Evolutionary conservation across 2,329 filamentous ascomycete genomes (phyloP).

Genomic region (Dactylonectria macrodidyma): DNA sequence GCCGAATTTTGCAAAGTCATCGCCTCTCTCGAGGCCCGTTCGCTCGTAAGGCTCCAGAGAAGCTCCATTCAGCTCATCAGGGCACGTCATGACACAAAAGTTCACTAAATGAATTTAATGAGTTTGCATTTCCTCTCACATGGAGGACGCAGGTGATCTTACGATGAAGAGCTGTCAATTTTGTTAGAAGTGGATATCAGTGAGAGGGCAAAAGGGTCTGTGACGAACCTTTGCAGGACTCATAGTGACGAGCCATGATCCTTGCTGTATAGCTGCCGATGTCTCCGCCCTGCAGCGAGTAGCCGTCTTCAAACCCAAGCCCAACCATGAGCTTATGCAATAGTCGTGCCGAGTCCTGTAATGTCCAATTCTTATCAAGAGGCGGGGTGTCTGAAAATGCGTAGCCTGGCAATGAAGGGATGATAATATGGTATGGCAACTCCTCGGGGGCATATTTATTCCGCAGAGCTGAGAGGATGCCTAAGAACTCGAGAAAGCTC

Average conservation of each 20-base stretch:
- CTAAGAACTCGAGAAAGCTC: slow-evolving; percentile 17
- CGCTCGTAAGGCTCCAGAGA: too few species aligned
- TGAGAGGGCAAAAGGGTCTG: too few species aligned
- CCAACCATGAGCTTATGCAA: slow-evolving; percentile 67
- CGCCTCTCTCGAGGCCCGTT: too few species aligned
- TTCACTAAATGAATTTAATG: too few species aligned
- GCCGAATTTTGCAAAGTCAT: too few species aligned
- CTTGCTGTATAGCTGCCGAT: slow-evolving; percentile 47
- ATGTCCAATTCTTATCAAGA: slow-evolving; percentile 49
- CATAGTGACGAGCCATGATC: not conserved
- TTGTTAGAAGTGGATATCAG: too few species aligned
- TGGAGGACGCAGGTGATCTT: too few species aligned
- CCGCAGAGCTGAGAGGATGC: not conserved
- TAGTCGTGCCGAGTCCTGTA: slow-evolving; percentile 51
- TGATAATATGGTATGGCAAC: slow-evolving; percentile 71
- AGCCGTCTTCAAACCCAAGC: slow-evolving; percentile 65
- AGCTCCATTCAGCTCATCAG: too few species aligned
- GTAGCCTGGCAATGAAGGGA: slow-evolving; percentile 70
- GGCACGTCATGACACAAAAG: too few species aligned
- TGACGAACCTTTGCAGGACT: not conserved
- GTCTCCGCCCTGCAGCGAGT: slow-evolving; percentile 72
- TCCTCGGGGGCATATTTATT: slow-evolving; percentile 62
- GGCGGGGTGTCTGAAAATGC: slow-evolving; percentile 65
- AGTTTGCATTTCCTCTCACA: too few species aligned
- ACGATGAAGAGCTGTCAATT: too few species aligned